Evolutionary conservation across 805 yeast species (phyloP).

Genomic region (Kazachstania kunashirensis): DNA sequence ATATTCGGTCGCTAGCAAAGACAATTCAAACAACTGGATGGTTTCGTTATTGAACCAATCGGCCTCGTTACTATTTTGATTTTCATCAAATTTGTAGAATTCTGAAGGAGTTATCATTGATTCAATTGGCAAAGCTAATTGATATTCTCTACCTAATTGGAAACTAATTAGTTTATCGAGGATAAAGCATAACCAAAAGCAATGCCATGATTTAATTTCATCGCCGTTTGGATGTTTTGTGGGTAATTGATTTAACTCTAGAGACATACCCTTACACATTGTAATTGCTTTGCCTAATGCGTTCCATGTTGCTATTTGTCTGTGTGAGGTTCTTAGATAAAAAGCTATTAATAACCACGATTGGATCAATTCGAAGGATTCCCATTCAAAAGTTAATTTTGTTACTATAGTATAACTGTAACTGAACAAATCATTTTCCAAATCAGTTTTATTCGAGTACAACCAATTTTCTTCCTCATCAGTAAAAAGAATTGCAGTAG

Average conservation of each 20-base stretch:
- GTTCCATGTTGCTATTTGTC: constrained; percentile 37
- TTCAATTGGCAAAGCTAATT: constrained; percentile 20
- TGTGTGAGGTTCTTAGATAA: constrained; percentile 35
- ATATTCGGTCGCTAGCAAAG: constrained; percentile 13
- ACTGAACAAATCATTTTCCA: constrained; percentile 38
- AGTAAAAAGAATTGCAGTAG: constrained; percentile 5
- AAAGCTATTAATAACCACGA: constrained; percentile 39
- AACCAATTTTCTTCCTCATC: constrained; percentile 9
- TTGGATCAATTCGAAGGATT: constrained; percentile 41
- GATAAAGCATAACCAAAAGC: constrained; percentile 47
- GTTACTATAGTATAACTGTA: constrained; percentile 32
- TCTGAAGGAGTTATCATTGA: constrained; percentile 14
- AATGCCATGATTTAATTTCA: constrained; percentile 37
- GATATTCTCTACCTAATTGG: constrained; percentile 40
- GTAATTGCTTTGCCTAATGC: constrained; percentile 36
- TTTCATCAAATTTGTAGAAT: constrained; percentile 3
- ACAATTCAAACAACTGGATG: constrained; percentile 14
- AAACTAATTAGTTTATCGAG: constrained; percentile 45
- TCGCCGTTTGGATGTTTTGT: constrained; percentile 28
- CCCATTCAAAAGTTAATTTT: constrained; percentile 41
- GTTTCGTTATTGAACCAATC: constrained; percentile 19
- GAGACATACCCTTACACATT: constrained; percentile 38
- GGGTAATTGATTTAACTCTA: constrained; percentile 29
- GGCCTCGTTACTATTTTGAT: constrained; percentile 1
- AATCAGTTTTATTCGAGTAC: constrained; percentile 6